A percentile compares a stretch with the other conserved stretches of the same genome.
Conservation (phyloP, 768 basidiomycete species). For the Auricularia auricula-judae region DNA sequence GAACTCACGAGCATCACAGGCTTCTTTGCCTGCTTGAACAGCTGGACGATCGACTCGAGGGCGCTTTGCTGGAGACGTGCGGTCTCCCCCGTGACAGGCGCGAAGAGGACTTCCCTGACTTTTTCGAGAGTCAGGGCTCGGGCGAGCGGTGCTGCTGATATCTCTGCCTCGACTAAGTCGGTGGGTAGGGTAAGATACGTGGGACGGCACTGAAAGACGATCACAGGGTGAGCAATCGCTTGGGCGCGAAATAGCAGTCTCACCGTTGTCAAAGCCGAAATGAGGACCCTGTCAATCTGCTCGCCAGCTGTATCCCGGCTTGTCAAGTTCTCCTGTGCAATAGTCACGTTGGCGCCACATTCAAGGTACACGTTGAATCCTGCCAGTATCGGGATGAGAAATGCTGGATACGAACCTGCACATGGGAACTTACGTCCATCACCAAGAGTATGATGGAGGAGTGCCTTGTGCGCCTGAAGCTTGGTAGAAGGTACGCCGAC, state of each 20-base stretch:
- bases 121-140: conserved; percentile 39
- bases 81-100: conserved; percentile 29
- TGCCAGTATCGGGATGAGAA: not conserved
- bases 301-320: conserved; percentile 42
- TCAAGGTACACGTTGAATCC: conserved; percentile 74
- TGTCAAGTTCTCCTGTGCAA: conserved; percentile 50
- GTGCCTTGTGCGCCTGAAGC: conserved; percentile 58
- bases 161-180: conserved; percentile 60
- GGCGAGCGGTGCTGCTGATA: conserved; percentile 52
- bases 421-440: conserved; percentile 39
- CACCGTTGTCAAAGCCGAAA: conserved; percentile 51
- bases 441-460: conserved; percentile 84
- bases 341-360: conserved; percentile 65
- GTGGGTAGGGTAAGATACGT: conserved; percentile 83
- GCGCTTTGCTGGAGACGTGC: conserved; percentile 47
- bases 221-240: not conserved
- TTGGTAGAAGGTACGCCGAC: conserved; percentile 70
- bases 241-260: conserved; percentile 3
- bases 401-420: not conserved
- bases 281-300: conserved; percentile 72
- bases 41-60: conserved; percentile 56
- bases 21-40: conserved; percentile 45
- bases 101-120: conserved; percentile 24
- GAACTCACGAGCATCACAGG: conserved; percentile 53
- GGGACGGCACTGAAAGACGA: conserved; percentile 51